Evolutionary conservation across 2,329 filamentous ascomycete genomes (phyloP), one percentile per base, ranked within the genome.

Genomic region (Paracamarosporium sp.): DNA sequence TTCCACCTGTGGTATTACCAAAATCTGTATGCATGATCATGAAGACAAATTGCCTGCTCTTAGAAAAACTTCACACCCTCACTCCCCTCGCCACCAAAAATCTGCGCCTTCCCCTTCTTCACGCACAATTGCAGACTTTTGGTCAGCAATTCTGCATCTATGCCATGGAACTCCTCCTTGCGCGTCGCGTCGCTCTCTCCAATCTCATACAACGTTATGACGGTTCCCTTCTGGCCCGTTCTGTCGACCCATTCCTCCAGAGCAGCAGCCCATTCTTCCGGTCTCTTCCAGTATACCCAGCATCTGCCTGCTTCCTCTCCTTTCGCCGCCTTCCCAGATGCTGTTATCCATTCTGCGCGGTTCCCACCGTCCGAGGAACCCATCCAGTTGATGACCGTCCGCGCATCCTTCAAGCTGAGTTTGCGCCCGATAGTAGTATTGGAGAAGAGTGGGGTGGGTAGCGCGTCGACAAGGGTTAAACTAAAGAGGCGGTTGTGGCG

Each of bases 31-130:
- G 15, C 20, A 17, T 2, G 8, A 17, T 9, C 7, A 9, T 17
- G 36, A 20, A 11, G 17, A 38, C 35, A 17, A 15, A 8, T 17
- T 4, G n/a, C 2, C 8, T 20, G 12, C 30, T 35, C 53, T 57
- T 56, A 97, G 75, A 98, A 98, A 81, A 99, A 98, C 81, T 99
- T 99, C 64, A 98, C 92, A 69, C 95, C 95, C 70, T 91, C 87
- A 59, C 91, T 90, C 27, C 73, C 75, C 69, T 94, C 93, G 53
- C 87, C 86, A 31, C 94, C 94, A 79, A 99, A 98, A 25, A 98
- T 88, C 77, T 98, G 94, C 13, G 93, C 94, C 79, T 91, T 96
- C 66, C 93, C 93, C 61, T 90, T 86, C 83, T 96, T 97, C 33
- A 96, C 93, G 47, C 97, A 83, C 48, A 95, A 83, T 59, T 86